phyloP scores from a whole-genome alignment of 768 basidiomycete genomes.

The Holtermannia corniformis region DNA sequence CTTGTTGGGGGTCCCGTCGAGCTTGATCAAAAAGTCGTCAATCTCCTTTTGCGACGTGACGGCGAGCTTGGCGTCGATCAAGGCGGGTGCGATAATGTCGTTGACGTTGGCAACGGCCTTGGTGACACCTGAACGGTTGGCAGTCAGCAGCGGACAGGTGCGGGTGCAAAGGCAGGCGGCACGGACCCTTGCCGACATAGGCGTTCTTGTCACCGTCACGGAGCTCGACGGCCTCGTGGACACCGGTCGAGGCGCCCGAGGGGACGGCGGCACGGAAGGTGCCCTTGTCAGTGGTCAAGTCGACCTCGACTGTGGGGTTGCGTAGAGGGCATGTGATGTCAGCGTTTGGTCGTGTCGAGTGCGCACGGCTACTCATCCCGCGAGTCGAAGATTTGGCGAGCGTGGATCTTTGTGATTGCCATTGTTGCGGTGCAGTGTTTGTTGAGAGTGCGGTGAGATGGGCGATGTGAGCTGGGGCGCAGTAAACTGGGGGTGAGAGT shows the following conservation, averaged over 20 bases:
- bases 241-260: slow-evolving; percentile 95
- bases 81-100: slow-evolving; percentile 72
- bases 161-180: neutral
- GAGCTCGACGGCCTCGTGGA: slow-evolving; percentile 97
- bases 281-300: slow-evolving; percentile 82
- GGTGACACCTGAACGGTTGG: slow-evolving; percentile 57
- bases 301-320: slow-evolving; percentile 73
- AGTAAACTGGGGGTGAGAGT: too few relatives aligned
- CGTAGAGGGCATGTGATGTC: slow-evolving; percentile 9
- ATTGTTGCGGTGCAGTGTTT: too few relatives aligned
- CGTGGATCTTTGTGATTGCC: slow-evolving; percentile 67
- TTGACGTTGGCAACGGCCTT: slow-evolving; percentile 96
- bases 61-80: slow-evolving; percentile 71
- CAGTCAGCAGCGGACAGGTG: slow-evolving; percentile 1
- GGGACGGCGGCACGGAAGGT: slow-evolving; percentile 91
- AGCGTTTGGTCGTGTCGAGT: neutral
- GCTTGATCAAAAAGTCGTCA: slow-evolving; percentile 95
- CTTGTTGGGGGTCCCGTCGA: slow-evolving; percentile 96
- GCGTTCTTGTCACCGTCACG: slow-evolving; percentile 87
- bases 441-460: too few relatives aligned
- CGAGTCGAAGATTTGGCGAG: slow-evolving; percentile 99
- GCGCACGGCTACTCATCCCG: slow-evolving; percentile 63
- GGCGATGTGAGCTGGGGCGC: too few relatives aligned
- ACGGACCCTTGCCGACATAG: slow-evolving; percentile 89
- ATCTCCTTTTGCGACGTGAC: slow-evolving; percentile 90